A percentile compares a stretch with the other conserved stretches of the same genome.
phyloP scores from a whole-genome alignment of 202 grass and related monocot genomes.

The Brachypodium distachyon region DNA sequence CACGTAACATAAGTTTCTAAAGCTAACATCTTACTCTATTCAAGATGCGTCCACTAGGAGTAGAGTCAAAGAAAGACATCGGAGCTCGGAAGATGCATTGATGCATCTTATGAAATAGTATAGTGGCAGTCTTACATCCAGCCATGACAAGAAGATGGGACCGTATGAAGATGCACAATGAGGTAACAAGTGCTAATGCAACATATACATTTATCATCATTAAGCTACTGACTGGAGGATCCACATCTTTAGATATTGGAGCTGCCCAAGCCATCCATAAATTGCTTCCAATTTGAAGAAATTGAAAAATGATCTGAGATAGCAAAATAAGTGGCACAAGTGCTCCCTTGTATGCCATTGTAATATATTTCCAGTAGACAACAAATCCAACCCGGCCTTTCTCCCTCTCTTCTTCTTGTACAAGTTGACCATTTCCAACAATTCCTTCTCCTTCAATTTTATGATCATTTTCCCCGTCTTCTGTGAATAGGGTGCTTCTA shows the following conservation, averaged over 20 bases:
- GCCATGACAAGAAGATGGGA: slow-evolving; percentile 46
- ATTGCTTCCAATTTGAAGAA: slow-evolving; percentile 71
- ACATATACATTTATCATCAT: slow-evolving; percentile 54
- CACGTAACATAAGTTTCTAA: not conserved
- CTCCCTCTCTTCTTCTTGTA: slow-evolving; percentile 83
- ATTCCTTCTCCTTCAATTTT: slow-evolving; percentile 13
- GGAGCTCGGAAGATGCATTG: slow-evolving; percentile 52
- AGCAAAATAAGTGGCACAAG: slow-evolving; percentile 58
- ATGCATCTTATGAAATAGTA: slow-evolving; percentile 68
- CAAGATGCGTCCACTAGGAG: slow-evolving; percentile 61
- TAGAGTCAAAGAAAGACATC: slow-evolving; percentile 72
- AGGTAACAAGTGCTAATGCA: slow-evolving; percentile 42
- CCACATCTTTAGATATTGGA: slow-evolving; percentile 45
- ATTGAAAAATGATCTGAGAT: slow-evolving; percentile 56
- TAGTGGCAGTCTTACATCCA: slow-evolving; percentile 51
- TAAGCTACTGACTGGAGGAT: slow-evolving; percentile 37
- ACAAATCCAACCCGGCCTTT: slow-evolving; percentile 60
- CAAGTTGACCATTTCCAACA: slow-evolving; percentile 39
- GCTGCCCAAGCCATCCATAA: slow-evolving; percentile 73
- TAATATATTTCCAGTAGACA: slow-evolving; percentile 69
- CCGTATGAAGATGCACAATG: slow-evolving; percentile 42
- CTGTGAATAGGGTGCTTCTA: not conserved
- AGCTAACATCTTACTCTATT: slow-evolving; percentile 39
- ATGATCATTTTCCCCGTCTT: not conserved
- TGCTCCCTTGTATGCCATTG: slow-evolving; percentile 44